Evolutionary conservation across 2,329 filamentous ascomycete genomes (phyloP), one percentile per base, ranked within the genome.

Genomic region (Biscogniauxia mediterranea): DNA sequence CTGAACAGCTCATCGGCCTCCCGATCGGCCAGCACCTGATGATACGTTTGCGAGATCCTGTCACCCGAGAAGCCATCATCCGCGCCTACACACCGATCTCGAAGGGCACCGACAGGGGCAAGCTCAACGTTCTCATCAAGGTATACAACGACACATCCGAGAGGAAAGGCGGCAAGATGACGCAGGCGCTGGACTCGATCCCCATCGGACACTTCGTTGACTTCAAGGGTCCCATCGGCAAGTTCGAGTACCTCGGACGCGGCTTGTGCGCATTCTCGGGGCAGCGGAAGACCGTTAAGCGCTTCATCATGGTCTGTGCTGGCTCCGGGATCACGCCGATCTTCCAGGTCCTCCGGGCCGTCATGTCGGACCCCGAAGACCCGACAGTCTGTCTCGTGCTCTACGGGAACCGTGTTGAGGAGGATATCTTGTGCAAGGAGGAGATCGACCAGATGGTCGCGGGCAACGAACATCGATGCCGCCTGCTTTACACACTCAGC

Each of bases 321-420:
- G 93, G 93, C 5, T 91, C 86, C n/a, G 93, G 93, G 0, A 90
- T 97, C 70, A 97, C 93, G n/a, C 93, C 93, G 0, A 91, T 97
- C 65, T 95, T 89, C 73, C 91, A 95, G 71, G 90, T 96, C 2
- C 79, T 96, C 57, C 81, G 91, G 6, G 89, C 91, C 0, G 85
- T 96, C 0, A 83, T 93, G 74, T 80, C 83, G 53, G 86, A 94
- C 64, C 68, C 73, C 1, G 73, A 79, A 0, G 91, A 94, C 70
- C 66, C 74, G 8, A 95, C 91, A 0, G 77, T 74, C 1, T 96
- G 92, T 70, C 77, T 89, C 1, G 81, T 97, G 0, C 78, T 97
- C 0, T 83, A 96, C 69, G 92, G 92, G 0, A 97, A 97, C 69
- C 80, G 91, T 13, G 71, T 81, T 6, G 85, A 91, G 57, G 87